Evolutionary conservation across 371 early-diverging fungal genomes (phyloP).

Genomic region (Mucor mucedo): DNA sequence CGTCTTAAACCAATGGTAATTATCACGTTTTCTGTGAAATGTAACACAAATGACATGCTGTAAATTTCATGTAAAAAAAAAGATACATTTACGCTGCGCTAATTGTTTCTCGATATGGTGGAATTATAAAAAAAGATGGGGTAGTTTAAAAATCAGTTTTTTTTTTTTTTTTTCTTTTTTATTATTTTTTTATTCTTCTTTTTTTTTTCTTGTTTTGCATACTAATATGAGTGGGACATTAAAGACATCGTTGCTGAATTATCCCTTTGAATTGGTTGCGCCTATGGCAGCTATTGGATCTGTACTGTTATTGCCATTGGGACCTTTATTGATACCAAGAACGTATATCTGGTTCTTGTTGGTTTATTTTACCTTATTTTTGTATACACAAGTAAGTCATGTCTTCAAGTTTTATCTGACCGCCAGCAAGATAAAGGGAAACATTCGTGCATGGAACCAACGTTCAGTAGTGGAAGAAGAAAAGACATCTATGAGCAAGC

Average conservation of each 20-base stretch:
- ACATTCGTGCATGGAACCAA: conserved; percentile 54
- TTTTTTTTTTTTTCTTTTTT: conserved; percentile 19
- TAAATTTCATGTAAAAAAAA: background rate
- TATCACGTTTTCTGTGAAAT: background rate
- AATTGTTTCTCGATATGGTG: background rate
- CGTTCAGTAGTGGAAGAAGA: background rate
- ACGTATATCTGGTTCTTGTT: conserved; percentile 55
- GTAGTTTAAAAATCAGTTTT: background rate
- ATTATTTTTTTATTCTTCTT: conserved; percentile 8
- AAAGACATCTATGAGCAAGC: conserved; percentile 6
- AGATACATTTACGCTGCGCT: background rate
- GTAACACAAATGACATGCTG: background rate
- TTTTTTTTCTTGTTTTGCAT: conserved; percentile 14
- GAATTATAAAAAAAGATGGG: conserved; percentile 3
- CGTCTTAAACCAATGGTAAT: background rate
- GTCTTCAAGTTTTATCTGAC: conserved; percentile 59
- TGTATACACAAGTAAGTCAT: conserved; percentile 60
- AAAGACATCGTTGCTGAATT: conserved; percentile 33
- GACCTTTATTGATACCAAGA: conserved; percentile 59
- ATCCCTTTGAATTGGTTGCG: conserved; percentile 58
- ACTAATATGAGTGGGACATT: conserved; percentile 4
- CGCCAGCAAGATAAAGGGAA: conserved; percentile 44
- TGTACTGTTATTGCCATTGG: conserved; percentile 50
- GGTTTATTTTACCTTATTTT: conserved; percentile 53
- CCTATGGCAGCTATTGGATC: conserved; percentile 58